Evolutionary conservation across 495 filamentous ascomycete species (phyloP).

Genomic region (Aspergillus cavernicola): DNA sequence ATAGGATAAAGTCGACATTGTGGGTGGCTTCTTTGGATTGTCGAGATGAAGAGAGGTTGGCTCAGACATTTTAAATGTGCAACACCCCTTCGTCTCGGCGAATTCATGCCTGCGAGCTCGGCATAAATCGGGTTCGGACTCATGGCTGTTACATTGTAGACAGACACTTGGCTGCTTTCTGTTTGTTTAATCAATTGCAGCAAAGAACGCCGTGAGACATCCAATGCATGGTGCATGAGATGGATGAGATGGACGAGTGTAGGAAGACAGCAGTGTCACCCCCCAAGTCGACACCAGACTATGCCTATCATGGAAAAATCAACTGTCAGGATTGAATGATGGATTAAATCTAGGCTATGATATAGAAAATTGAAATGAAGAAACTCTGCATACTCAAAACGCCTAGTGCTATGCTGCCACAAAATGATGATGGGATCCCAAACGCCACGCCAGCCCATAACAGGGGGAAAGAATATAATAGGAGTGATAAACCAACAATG

Average conservation of each 20-base stretch:
- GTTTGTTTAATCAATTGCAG: too few relatives aligned
- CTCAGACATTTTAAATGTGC: too few relatives aligned
- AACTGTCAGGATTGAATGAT: neutral
- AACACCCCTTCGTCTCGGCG: too few relatives aligned
- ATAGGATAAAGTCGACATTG: neutral
- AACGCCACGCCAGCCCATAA: slow-evolving; percentile 11
- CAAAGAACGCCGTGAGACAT: too few relatives aligned
- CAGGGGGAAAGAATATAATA: neutral
- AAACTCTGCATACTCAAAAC: neutral
- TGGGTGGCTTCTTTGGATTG: neutral
- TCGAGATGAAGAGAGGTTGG: neutral
- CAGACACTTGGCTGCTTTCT: too few relatives aligned
- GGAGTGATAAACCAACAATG: neutral
- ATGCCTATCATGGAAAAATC: neutral
- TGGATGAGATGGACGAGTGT: too few relatives aligned
- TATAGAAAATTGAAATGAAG: neutral
- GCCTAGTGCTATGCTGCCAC: slow-evolving; percentile 17
- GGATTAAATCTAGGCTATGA: neutral
- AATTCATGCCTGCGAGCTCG: too few relatives aligned
- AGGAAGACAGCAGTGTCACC: neutral
- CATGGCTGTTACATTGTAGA: too few relatives aligned
- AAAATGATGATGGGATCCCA: neutral
- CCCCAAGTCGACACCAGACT: too few relatives aligned
- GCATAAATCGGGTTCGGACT: too few relatives aligned
- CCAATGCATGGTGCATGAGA: too few relatives aligned